These are phyloP conservation scores for Pholiota molesta DNA, from an alignment of 768 basidiomycete genomes.

Conservation along the genomic window DNA sequence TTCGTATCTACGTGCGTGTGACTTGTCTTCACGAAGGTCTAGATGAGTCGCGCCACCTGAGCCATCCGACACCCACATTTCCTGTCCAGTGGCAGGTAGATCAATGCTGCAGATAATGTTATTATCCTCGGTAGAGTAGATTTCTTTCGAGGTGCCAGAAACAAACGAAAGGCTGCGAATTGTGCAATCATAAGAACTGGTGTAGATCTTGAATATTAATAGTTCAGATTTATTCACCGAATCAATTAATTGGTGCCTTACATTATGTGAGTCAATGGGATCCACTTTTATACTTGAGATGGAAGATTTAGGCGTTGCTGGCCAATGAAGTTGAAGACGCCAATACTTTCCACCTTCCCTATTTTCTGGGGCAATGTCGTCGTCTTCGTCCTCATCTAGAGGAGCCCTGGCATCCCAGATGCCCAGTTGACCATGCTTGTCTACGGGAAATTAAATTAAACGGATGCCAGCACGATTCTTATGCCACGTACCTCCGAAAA, in stretches of 20 bases:
- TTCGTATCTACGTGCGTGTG: constrained; percentile 60
- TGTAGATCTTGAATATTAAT: constrained; percentile 59
- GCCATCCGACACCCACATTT: constrained; percentile 85
- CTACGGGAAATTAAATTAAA: constrained; percentile 35
- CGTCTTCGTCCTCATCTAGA: constrained; percentile 74
- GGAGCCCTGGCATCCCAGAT: constrained; percentile 86
- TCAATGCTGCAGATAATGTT: constrained; percentile 73
- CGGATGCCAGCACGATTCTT: neutral
- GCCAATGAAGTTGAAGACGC: constrained; percentile 85
- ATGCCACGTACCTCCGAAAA: constrained; percentile 68
- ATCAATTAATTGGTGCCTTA: constrained; percentile 31
- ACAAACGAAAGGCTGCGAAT: constrained; percentile 74
- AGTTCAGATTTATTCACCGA: constrained; percentile 3
- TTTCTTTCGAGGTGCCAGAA: constrained; percentile 69
- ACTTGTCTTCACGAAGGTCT: constrained; percentile 68
- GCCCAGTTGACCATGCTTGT: constrained; percentile 82
- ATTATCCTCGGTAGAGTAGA: constrained; percentile 61
- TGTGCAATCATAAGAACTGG: constrained; percentile 82
- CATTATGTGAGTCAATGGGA: constrained; percentile 74
- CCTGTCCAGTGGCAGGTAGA: constrained; percentile 64
- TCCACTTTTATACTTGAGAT: constrained; percentile 80
- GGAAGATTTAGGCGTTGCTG: constrained; percentile 76
- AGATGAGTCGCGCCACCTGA: constrained; percentile 73
- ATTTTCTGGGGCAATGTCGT: constrained; percentile 42
- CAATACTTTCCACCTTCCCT: constrained; percentile 76